Percentiles rank a stretch among this genome's conserved stretches.
Conservation (phyloP, 192 early-diverging fungal species). For the Chytriomyces sp. region DNA sequence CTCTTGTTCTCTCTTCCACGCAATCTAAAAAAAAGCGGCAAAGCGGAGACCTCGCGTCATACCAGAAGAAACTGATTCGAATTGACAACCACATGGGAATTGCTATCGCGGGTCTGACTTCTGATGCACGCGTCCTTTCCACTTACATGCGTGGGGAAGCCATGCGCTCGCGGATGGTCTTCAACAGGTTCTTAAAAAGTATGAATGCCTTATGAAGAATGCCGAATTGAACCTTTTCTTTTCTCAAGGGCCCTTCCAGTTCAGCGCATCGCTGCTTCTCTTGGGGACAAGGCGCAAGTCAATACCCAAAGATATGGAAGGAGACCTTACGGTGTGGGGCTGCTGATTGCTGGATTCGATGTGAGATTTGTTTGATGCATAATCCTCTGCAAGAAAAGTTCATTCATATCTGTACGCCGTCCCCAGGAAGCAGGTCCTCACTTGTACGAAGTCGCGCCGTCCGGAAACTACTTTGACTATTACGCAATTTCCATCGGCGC, state of each 20-base stretch:
- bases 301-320: conserved; percentile 97
- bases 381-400: background rate
- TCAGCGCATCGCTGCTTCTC: conserved; percentile 79
- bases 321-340: conserved; percentile 97
- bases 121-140: conserved; percentile 95
- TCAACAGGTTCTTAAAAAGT: no score
- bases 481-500: conserved; percentile 92
- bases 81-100: conserved; percentile 98
- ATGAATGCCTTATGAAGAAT: no score
- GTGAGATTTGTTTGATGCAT: conserved; percentile 42
- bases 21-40: no score
- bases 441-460: conserved; percentile 92
- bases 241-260: conserved; percentile 71
- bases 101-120: conserved; percentile 94
- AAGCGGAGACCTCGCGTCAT: conserved; percentile 91
- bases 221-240: no score
- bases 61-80: conserved; percentile 95
- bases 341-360: conserved; percentile 90
- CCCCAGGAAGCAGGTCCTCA: conserved; percentile 87
- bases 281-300: conserved; percentile 95
- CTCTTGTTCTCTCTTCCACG: no score
- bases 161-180: conserved; percentile 91
- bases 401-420: background rate
- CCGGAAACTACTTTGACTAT: conserved; percentile 94
- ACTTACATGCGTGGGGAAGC: conserved; percentile 94